phyloP scores from a whole-genome alignment of 345 rosid genomes.

The Trapa incisa region DNA sequence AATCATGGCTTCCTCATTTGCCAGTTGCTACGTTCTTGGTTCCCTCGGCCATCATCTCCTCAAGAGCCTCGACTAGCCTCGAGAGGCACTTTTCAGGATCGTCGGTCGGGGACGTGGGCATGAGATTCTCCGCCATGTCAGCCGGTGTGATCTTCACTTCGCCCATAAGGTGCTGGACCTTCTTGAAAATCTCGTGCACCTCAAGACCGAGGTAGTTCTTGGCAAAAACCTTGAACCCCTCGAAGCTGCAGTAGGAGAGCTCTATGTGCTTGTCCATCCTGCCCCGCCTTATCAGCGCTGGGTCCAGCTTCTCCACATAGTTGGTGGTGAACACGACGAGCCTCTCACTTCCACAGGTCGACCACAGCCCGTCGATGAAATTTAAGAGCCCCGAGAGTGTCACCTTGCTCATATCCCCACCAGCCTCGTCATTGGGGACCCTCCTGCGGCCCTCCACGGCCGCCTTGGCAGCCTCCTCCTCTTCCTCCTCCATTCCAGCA shows the following conservation, averaged over 20 bases:
- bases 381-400: slow-evolving; percentile 59
- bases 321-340: slow-evolving; percentile 53
- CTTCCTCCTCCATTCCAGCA: slow-evolving; percentile 15
- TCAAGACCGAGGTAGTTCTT: slow-evolving; percentile 32
- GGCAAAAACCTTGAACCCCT: slow-evolving; percentile 37
- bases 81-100: slow-evolving; percentile 24
- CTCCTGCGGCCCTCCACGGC: slow-evolving; percentile 15
- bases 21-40: slow-evolving; percentile 4
- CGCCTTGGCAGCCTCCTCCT: slow-evolving; percentile 15
- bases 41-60: slow-evolving; percentile 19
- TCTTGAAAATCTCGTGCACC: slow-evolving; percentile 22
- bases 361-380: slow-evolving; percentile 67
- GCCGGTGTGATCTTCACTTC: slow-evolving; percentile 34
- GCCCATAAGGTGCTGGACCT: slow-evolving; percentile 14
- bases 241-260: slow-evolving; percentile 34
- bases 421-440: slow-evolving; percentile 16
- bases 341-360: slow-evolving; percentile 59
- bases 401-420: slow-evolving; percentile 22
- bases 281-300: slow-evolving; percentile 60
- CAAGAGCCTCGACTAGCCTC: slow-evolving; percentile 26
- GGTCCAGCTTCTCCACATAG: slow-evolving; percentile 49
- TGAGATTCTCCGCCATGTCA: slow-evolving; percentile 40
- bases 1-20: neutral
- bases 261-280: slow-evolving; percentile 52
- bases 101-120: slow-evolving; percentile 32